Base-by-base conservation (phyloP, 495 filamentous ascomycete genomes). In the Penicillium daleae region DNA sequence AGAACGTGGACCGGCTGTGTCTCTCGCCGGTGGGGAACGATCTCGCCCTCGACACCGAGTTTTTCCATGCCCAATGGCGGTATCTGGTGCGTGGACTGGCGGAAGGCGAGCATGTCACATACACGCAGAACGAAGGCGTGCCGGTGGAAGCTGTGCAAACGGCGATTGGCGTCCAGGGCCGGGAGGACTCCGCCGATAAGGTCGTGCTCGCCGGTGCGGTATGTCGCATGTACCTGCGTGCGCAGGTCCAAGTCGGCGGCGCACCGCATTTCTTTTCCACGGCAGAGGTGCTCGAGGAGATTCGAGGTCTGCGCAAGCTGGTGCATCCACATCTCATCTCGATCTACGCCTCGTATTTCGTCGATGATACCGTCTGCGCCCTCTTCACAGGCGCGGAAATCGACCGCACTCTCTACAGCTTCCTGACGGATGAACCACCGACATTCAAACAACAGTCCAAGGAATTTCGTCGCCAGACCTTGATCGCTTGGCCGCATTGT, bases 401-500 rank as follows among this genome's bases (percentile, higher is more conserved):
- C 62, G 92, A 97, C 58, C 86, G 85, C 35, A 93, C 80, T n/a
- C 81, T 98, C 40, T 89, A 87, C 71, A 85, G 84, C 2, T 92
- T 96, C 74, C 78, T 97, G 44, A 84, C 87, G 13, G 89, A 89
- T 42, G 80, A 81, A 21, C 90, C 90, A 3, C 75, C 80, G 46
- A 76, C 76, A 6, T 86, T 93, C 76, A 93, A 93, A 69, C 82
- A 82, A 3, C 76, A 96, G 3, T 70, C 86, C 3, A 96, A 96
- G 70, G 79, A 86, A 58, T 82, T 85, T n/a, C 86, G 91, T 29
- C 85, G 89, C 31, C 75, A 81, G 32, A 80, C 89, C 3, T 73
- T 97, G 17, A 80, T 96, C 67, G 87, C 90, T 65, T 97, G 94
- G 93, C 86, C 94, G 42, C 92, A 93, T 73, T 97, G 94, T 70